phyloP scores from a whole-genome alignment of 2,329 filamentous ascomycete species.

The Trichoderma breve region DNA sequence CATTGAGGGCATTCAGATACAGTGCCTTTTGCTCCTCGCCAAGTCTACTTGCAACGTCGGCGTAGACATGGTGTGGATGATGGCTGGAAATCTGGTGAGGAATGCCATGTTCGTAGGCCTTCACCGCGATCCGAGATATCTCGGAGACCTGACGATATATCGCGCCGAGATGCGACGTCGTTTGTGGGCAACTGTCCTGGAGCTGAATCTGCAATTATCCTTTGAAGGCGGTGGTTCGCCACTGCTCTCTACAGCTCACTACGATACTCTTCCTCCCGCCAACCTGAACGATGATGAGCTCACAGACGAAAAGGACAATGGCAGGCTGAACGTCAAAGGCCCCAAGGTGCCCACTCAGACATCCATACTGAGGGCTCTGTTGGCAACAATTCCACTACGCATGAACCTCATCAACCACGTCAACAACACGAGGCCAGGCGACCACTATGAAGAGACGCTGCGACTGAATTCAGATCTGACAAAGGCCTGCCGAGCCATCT shows the following conservation, averaged over 20 bases:
- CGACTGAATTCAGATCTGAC: slow-evolving; percentile 46
- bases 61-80: slow-evolving; percentile 53
- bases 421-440: slow-evolving; percentile 45
- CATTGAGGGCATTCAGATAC: slow-evolving; percentile 49
- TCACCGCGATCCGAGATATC: slow-evolving; percentile 53
- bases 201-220: slow-evolving; percentile 52
- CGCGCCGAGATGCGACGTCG: slow-evolving; percentile 54
- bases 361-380: slow-evolving; percentile 48
- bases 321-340: slow-evolving; percentile 16
- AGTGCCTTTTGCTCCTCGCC: slow-evolving; percentile 51
- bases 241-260: slow-evolving; percentile 46
- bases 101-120: slow-evolving; percentile 58
- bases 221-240: slow-evolving; percentile 52
- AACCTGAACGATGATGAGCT: slow-evolving; percentile 55
- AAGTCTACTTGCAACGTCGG: slow-evolving; percentile 47
- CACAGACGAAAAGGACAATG: slow-evolving; percentile 35
- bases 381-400: slow-evolving; percentile 44
- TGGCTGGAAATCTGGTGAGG: slow-evolving; percentile 49
- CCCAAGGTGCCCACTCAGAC: slow-evolving; percentile 40
- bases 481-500: slow-evolving; percentile 36
- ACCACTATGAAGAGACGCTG: slow-evolving; percentile 48
- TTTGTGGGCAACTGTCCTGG: slow-evolving; percentile 56
- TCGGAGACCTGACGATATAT: slow-evolving; percentile 47
- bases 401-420: slow-evolving; percentile 44
- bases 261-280: slow-evolving; percentile 49